These are phyloP conservation scores for Albifimbria verrucaria DNA, from an alignment of 2,329 filamentous ascomycete genomes.

Conservation along the genomic window DNA sequence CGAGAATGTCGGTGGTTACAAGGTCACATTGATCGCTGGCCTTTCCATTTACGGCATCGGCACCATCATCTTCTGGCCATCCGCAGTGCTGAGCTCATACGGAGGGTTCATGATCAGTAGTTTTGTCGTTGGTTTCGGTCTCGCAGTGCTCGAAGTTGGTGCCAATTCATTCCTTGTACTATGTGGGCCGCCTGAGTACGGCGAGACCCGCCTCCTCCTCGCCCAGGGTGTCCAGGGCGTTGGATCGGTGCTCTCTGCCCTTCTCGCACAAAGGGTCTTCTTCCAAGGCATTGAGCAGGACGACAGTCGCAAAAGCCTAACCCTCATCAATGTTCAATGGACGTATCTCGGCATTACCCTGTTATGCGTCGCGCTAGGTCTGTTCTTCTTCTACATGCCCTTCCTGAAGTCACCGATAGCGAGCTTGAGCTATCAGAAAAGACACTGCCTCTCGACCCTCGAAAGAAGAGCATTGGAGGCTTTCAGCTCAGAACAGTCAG, in stretches of 20 bases:
- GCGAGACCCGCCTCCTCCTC: slow-evolving; percentile 71
- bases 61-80: slow-evolving; percentile 85
- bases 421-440: slow-evolving; percentile 49
- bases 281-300: slow-evolving; percentile 56
- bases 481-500: slow-evolving; percentile 52
- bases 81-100: slow-evolving; percentile 70
- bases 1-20: slow-evolving; percentile 63
- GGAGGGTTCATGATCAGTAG: slow-evolving; percentile 72
- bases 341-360: slow-evolving; percentile 79
- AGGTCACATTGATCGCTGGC: slow-evolving; percentile 75
- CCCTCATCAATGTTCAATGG: slow-evolving; percentile 76
- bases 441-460: slow-evolving; percentile 46
- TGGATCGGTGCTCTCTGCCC: slow-evolving; percentile 67
- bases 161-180: slow-evolving; percentile 73
- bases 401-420: slow-evolving; percentile 57
- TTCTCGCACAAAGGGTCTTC: slow-evolving; percentile 72
- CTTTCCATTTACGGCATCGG: slow-evolving; percentile 71
- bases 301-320: slow-evolving; percentile 28
- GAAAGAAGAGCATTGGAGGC: slow-evolving; percentile 45
- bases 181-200: slow-evolving; percentile 70
- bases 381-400: slow-evolving; percentile 68
- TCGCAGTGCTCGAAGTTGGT: slow-evolving; percentile 74
- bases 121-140: slow-evolving; percentile 73
- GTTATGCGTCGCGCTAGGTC: slow-evolving; percentile 67
- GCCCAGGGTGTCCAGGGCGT: slow-evolving; percentile 76